A percentile compares a stretch with the other conserved stretches of the same genome.
These are phyloP conservation scores for Fusarium sp. DNA, from an alignment of 2,329 filamentous ascomycete genomes.

Conservation along the genomic window DNA sequence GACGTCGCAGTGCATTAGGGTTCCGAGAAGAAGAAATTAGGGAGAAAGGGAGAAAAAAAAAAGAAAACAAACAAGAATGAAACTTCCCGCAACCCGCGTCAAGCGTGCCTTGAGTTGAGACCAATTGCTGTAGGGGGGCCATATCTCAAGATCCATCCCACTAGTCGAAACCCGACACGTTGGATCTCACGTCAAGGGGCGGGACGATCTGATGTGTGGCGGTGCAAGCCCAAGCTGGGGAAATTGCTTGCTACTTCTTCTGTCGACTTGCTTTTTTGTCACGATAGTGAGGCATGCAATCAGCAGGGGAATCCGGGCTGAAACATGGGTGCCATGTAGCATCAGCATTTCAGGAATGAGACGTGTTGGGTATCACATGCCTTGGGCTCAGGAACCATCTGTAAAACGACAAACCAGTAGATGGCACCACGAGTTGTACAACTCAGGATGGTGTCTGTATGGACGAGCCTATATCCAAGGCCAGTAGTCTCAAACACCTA, in stretches of 20 bases:
- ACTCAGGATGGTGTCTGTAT: not conserved
- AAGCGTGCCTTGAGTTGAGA: slow-evolving; percentile 6
- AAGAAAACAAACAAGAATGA: not conserved
- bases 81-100: not conserved
- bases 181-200: slow-evolving; percentile 42
- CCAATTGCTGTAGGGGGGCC: slow-evolving; percentile 3
- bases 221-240: slow-evolving; percentile 33
- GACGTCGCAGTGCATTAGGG: not conserved
- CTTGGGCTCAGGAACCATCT: slow-evolving; percentile 4
- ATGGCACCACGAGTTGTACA: slow-evolving; percentile 1
- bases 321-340: slow-evolving; percentile 23
- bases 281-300: slow-evolving; percentile 2
- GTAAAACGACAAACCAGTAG: not conserved
- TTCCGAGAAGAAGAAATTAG: not conserved
- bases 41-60: not conserved
- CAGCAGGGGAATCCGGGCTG: slow-evolving; percentile 23
- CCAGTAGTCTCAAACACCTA: not conserved
- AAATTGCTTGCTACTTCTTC: slow-evolving; percentile 21
- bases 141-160: not conserved
- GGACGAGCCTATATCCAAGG: not conserved
- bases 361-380: slow-evolving; percentile 29
- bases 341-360: slow-evolving; percentile 19
- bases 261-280: slow-evolving; percentile 14
- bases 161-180: slow-evolving; percentile 30
- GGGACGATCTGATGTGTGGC: slow-evolving; percentile 44